Evolutionary conservation across 2,329 filamentous ascomycete genomes (phyloP).

Genomic region (Colletotrichum euphorbiae): DNA sequence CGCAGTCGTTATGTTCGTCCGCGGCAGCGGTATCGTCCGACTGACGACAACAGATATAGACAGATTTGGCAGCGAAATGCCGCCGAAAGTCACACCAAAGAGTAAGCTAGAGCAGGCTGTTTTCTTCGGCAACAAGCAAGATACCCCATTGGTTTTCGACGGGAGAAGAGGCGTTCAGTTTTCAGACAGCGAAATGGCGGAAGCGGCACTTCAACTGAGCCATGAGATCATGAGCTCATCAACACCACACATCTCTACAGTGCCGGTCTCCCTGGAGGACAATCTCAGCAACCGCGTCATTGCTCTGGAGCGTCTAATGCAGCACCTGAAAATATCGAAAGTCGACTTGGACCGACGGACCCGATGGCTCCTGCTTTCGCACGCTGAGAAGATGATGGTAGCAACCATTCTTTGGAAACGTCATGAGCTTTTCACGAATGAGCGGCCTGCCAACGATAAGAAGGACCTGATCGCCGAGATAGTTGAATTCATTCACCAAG

Average conservation of each 20-base stretch:
- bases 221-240: slow-evolving; percentile 83
- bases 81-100: slow-evolving; percentile 79
- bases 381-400: slow-evolving; percentile 90
- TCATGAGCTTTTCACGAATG: slow-evolving; percentile 76
- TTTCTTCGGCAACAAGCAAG: slow-evolving; percentile 85
- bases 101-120: slow-evolving; percentile 94
- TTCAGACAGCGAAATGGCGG: slow-evolving; percentile 75
- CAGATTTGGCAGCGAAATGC: slow-evolving; percentile 67
- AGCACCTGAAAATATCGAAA: slow-evolving; percentile 75
- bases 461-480: slow-evolving; percentile 80
- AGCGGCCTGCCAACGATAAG: slow-evolving; percentile 69
- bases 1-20: slow-evolving; percentile 70
- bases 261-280: slow-evolving; percentile 81
- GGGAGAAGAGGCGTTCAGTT: slow-evolving; percentile 76
- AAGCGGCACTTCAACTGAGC: slow-evolving; percentile 83
- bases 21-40: slow-evolving; percentile 71
- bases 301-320: slow-evolving; percentile 80
- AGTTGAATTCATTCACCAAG: slow-evolving; percentile 79
- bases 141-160: slow-evolving; percentile 90
- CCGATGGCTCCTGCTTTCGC: slow-evolving; percentile 85
- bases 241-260: slow-evolving; percentile 77
- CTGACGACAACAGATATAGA: slow-evolving; percentile 69
- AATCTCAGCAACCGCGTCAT: slow-evolving; percentile 80
- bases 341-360: slow-evolving; percentile 73
- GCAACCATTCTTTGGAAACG: slow-evolving; percentile 83